These are phyloP conservation scores for Digitaria exilis DNA, from an alignment of 202 grass and related monocot species.

Conservation along the genomic window DNA sequence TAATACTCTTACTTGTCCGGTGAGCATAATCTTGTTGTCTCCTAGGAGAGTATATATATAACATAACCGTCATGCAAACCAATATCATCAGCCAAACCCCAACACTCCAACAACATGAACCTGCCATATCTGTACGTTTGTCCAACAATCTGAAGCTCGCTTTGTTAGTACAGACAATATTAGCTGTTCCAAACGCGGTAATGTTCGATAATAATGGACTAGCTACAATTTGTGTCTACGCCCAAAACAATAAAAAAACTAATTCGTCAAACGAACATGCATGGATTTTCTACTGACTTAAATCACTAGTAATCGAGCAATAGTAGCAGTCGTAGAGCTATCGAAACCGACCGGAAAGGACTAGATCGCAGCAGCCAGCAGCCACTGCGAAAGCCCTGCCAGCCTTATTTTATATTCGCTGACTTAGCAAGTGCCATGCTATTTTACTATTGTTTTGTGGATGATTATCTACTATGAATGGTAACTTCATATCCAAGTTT, in stretches of 20 bases:
- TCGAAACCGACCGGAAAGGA: too few relatives aligned
- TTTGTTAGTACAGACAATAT: not conserved
- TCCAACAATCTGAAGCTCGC: not conserved
- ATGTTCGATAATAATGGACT: not conserved
- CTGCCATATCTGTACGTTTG: conserved; percentile 1
- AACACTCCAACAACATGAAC: not conserved
- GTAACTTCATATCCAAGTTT: too few relatives aligned
- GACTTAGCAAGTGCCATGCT: too few relatives aligned
- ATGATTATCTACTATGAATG: too few relatives aligned
- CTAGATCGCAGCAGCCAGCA: too few relatives aligned
- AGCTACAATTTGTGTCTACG: too few relatives aligned
- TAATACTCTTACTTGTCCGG: not conserved
- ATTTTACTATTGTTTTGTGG: too few relatives aligned
- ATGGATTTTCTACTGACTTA: not conserved
- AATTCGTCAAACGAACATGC: not conserved
- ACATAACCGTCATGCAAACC: not conserved
- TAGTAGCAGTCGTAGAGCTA: too few relatives aligned
- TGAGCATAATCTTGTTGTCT: not conserved
- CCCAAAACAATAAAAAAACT: not conserved
- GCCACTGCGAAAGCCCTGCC: too few relatives aligned
- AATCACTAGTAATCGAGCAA: not conserved
- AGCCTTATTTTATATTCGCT: too few relatives aligned
- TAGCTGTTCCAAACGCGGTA: not conserved
- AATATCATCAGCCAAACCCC: not conserved
- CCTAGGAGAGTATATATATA: not conserved